These are phyloP conservation scores for Curvularia spicifera DNA, from an alignment of 2,329 filamentous ascomycete species.

Conservation along the genomic window DNA sequence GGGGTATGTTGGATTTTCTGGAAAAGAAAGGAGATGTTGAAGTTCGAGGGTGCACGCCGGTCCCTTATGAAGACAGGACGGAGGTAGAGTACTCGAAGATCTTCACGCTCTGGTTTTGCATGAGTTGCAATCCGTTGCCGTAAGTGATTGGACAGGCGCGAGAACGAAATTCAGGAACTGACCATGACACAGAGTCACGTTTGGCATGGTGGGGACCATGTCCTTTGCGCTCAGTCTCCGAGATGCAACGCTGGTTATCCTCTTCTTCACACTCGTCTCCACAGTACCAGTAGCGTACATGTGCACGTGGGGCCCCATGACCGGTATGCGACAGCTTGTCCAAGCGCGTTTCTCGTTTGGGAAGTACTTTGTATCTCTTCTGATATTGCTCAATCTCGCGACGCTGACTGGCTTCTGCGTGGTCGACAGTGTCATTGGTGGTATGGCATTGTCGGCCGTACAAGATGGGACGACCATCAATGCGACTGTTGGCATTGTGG, in stretches of 20 bases:
- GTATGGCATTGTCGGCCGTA: constrained; percentile 54
- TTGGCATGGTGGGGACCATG: constrained; percentile 67
- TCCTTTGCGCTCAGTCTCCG: constrained; percentile 63
- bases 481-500: constrained; percentile 65
- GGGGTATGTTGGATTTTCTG: constrained; percentile 27
- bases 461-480: constrained; percentile 52
- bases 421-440: constrained; percentile 66
- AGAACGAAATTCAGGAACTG: not conserved
- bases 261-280: constrained; percentile 67
- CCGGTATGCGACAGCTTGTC: constrained; percentile 70
- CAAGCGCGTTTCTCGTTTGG: constrained; percentile 67
- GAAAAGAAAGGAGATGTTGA: constrained; percentile 40
- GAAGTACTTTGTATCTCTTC: constrained; percentile 63
- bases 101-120: constrained; percentile 67
- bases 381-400: constrained; percentile 67
- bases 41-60: constrained; percentile 60
- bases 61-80: constrained; percentile 61
- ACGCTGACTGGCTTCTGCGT: constrained; percentile 69
- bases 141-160: constrained; percentile 43
- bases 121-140: constrained; percentile 64
- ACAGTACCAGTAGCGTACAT: constrained; percentile 63
- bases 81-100: constrained; percentile 62
- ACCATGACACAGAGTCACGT: constrained; percentile 57
- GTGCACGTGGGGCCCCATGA: constrained; percentile 65
- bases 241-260: constrained; percentile 64